Evolutionary conservation across 108 stramenopile species (phyloP).

Genomic region (Nannochloropsis granulata): DNA sequence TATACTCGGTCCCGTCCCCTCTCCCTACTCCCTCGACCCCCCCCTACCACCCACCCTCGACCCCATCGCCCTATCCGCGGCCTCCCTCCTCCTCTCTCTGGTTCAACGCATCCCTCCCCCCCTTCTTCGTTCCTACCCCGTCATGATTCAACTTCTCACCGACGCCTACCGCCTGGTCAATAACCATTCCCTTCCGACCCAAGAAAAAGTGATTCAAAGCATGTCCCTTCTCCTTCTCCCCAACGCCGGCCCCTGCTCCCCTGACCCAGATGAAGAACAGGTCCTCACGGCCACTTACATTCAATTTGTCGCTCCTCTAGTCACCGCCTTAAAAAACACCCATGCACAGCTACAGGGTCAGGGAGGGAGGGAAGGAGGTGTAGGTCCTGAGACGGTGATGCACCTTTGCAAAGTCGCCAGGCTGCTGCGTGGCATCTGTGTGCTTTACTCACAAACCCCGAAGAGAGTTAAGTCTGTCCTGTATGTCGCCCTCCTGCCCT

Average conservation of each 20-base stretch:
- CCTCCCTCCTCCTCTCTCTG: neutral
- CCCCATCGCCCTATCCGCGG: neutral
- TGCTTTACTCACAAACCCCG: neutral
- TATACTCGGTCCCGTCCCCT: neutral
- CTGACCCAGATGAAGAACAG: neutral
- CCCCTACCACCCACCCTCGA: neutral
- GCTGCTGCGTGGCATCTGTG: neutral
- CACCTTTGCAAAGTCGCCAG: neutral
- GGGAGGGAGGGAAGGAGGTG: neutral
- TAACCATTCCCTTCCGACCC: neutral
- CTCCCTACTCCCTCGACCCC: neutral
- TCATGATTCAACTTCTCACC: neutral
- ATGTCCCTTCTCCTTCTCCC: neutral
- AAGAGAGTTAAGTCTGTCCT: neutral
- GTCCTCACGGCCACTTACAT: neutral
- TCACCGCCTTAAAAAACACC: neutral
- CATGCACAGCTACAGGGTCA: neutral
- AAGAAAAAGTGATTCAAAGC: neutral
- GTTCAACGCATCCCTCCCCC: neutral
- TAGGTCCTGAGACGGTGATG: neutral
- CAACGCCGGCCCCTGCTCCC: neutral
- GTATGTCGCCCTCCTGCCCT: neutral
- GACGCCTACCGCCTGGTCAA: neutral
- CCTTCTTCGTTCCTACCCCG: neutral
- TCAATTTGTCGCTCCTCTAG: neutral